Evolutionary conservation across 345 rosid genomes (phyloP), one percentile per base, ranked within the genome.

Genomic region (Gossypium longicalyx): DNA sequence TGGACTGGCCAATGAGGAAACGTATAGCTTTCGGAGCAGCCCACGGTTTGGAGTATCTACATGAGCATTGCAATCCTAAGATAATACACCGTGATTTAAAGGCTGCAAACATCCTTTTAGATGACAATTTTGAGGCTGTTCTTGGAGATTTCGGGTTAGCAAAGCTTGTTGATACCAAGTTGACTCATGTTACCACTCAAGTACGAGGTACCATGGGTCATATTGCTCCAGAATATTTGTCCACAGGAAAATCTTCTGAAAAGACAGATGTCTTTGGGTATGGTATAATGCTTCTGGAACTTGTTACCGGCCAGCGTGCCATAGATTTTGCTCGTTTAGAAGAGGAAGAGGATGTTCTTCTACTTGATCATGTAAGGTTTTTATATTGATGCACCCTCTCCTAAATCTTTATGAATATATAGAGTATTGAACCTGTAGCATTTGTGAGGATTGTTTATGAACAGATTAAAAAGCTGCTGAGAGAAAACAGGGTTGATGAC

Each of bases 151-250:
- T 92, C 12, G 97, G 98, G 70, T 72, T 94, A 58, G 92, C 93
- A 20, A 92, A 83, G 85, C 82, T 80, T 34, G 91, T 89, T 9
- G 98, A 94, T 57, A 62, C 87, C 11, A 86, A 86, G 7, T 16
- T 77, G 74, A 94, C 98, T 74, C 94, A 92, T 76, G 88, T 94
- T 56, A 94, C 98, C 58, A 92, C 98, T 60, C 97, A 90, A 81
- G 79, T 92, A 53, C 88, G 98, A 7, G 98, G 98, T 20, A 94
- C 98, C 71, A 89, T 89, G 91, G 96, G 98, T 17, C 97, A 93
- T 79, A 91, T 93, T 11, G 98, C 98, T 2, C 98, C 98, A 12
- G 98, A 93, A 72, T 91, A 93, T 75, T 79, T 93, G 74, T 88
- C 96, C 65, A 91, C 94, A 0, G 98, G 98, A 41, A 89, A 91